These are phyloP conservation scores for Fusarium equiseti DNA, from an alignment of 2,329 filamentous ascomycete genomes.

Conservation along the genomic window DNA sequence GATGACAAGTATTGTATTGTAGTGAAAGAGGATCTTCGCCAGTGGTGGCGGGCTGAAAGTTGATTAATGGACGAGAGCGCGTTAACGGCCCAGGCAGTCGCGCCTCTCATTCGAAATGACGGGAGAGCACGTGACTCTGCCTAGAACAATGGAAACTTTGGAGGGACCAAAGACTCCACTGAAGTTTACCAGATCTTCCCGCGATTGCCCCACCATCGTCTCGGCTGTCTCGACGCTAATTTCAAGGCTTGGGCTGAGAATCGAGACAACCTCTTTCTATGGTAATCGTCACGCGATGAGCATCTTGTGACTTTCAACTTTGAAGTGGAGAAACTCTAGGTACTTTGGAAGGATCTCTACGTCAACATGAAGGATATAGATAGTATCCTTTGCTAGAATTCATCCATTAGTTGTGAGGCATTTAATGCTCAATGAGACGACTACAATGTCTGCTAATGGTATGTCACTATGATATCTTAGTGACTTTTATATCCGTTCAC, in stretches of 20 bases:
- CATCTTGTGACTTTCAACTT: background rate
- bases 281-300: constrained; percentile 1
- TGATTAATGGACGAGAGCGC: constrained; percentile 36
- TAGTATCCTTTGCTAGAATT: background rate
- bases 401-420: background rate
- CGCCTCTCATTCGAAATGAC: constrained; percentile 41
- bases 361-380: background rate
- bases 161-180: constrained; percentile 4
- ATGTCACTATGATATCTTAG: background rate
- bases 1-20: background rate
- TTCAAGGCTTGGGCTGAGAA: background rate
- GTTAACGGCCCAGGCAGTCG: constrained; percentile 43
- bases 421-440: background rate
- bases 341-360: background rate
- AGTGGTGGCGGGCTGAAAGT: constrained; percentile 20
- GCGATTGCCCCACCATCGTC: constrained; percentile 27
- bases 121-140: constrained; percentile 49
- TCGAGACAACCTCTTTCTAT: background rate
- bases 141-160: background rate
- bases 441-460: background rate
- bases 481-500: background rate
- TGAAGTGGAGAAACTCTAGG: background rate
- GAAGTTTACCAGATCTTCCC: constrained; percentile 26
- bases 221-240: background rate
- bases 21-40: constrained; percentile 14